Evolutionary conservation across 257 asterid genomes (phyloP).

Genomic region (Solanum raphanifolium): DNA sequence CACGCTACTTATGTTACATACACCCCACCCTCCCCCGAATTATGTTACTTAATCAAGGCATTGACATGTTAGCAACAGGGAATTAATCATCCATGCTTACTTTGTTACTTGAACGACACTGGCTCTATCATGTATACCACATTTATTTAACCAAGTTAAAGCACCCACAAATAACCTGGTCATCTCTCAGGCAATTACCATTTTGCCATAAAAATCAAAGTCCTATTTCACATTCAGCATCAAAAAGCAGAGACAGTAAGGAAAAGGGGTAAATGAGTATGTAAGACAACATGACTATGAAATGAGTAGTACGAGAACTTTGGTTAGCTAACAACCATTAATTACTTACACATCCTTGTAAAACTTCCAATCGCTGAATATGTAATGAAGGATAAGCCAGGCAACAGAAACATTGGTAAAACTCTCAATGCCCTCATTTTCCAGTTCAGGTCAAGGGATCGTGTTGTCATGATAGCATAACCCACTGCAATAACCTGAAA

Average conservation of each 20-base stretch:
- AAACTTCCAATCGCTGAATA: conserved; percentile 46
- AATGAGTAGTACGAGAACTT: not conserved
- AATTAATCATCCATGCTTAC: not conserved
- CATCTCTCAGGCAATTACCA: not conserved
- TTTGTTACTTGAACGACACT: not conserved
- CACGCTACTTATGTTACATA: not conserved
- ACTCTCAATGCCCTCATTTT: conserved; percentile 80
- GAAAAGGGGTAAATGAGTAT: not conserved
- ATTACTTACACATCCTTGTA: conserved; percentile 73
- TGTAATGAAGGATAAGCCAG: conserved; percentile 41
- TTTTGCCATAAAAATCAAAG: not conserved
- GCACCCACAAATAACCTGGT: not conserved
- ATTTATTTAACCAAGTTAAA: not conserved
- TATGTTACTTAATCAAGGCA: not conserved
- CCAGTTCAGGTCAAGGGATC: conserved; percentile 69
- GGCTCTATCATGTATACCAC: not conserved
- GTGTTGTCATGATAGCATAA: conserved; percentile 76
- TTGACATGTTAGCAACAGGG: not conserved
- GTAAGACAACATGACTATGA: not conserved
- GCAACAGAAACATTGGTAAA: conserved; percentile 84
- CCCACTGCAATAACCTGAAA: conserved; percentile 75
- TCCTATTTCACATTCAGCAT: not conserved
- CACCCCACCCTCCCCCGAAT: not conserved
- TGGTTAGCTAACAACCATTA: not conserved
- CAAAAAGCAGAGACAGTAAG: not conserved